Evolutionary conservation across 2,329 filamentous ascomycete genomes (phyloP).

Genomic region (Pseudocercospora cruenta): DNA sequence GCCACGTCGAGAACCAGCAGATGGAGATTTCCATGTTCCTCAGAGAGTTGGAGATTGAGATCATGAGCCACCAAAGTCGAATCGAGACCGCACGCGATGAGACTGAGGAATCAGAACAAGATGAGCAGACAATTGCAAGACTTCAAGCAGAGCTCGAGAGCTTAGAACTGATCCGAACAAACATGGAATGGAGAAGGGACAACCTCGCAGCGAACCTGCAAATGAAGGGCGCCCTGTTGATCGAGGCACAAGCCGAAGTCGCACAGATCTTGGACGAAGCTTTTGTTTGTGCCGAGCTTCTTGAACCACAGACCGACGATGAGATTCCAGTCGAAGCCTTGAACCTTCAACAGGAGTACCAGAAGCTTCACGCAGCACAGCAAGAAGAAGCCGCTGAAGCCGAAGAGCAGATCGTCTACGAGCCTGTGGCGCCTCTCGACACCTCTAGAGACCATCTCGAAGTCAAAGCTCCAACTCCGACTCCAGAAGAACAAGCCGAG

Average conservation of each 20-base stretch:
- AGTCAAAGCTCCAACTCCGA: not conserved
- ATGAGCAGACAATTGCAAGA: not conserved
- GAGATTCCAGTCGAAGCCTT: constrained; percentile 12
- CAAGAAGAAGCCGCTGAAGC: not conserved
- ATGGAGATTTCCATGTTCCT: constrained; percentile 7
- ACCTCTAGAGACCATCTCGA: not conserved
- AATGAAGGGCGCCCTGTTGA: not conserved
- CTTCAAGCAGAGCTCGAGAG: constrained; percentile 8
- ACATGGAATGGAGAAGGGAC: not conserved
- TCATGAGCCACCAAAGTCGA: constrained; percentile 4
- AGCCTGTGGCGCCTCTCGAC: constrained; percentile 2
- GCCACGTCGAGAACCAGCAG: not conserved
- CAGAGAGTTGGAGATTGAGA: constrained; percentile 3
- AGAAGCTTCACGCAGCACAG: constrained; percentile 1
- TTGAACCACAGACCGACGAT: not conserved
- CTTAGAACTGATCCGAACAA: not conserved
- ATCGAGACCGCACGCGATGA: not conserved
- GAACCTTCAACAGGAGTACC: constrained; percentile 15
- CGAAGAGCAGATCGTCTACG: not conserved
- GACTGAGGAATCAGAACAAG: not conserved
- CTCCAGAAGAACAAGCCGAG: not conserved
- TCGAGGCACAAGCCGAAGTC: not conserved
- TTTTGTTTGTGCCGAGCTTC: not conserved
- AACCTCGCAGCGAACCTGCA: constrained; percentile 1
- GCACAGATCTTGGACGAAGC: constrained; percentile 11